Evolutionary conservation across 257 asterid genomes (phyloP).

Genomic region (Paraleonurus japonicus): DNA sequence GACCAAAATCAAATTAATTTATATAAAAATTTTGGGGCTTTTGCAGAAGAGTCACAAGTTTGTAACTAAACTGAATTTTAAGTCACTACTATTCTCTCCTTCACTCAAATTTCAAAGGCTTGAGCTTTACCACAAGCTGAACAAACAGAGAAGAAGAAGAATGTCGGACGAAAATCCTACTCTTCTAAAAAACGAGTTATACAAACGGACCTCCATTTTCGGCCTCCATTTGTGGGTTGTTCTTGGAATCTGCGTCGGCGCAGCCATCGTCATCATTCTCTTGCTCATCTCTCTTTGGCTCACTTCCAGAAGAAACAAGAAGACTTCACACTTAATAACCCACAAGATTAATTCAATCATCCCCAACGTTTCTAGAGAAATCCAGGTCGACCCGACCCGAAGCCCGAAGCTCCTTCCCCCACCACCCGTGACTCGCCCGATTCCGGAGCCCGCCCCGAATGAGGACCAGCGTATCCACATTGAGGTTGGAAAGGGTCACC

Average conservation of each 20-base stretch:
- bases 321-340: conserved; percentile 24
- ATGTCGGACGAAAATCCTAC: conserved; percentile 49
- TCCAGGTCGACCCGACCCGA: conserved; percentile 50
- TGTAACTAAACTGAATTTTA: too few relatives aligned
- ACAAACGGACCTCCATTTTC: conserved; percentile 64
- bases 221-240: conserved; percentile 79
- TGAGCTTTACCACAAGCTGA: conserved; percentile 6
- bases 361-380: conserved; percentile 73
- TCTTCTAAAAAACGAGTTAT: conserved; percentile 47
- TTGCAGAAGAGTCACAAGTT: too few relatives aligned
- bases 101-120: not conserved
- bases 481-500: conserved; percentile 69
- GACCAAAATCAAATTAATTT: too few relatives aligned
- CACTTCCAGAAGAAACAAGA: conserved; percentile 55
- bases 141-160: not conserved
- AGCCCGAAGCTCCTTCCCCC: conserved; percentile 38
- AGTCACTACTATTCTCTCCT: not conserved
- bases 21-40: too few relatives aligned
- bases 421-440: conserved; percentile 37
- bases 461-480: conserved; percentile 49
- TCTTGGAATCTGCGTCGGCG: conserved; percentile 71
- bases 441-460: conserved; percentile 39
- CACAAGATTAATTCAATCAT: conserved; percentile 39
- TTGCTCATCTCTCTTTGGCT: conserved; percentile 66
- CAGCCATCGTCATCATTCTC: conserved; percentile 64